Percentiles rank a stretch among this genome's conserved stretches.
These are phyloP conservation scores for Talaromyces albobiverticillius DNA, from an alignment of 2,329 filamentous ascomycete genomes.

Conservation along the genomic window DNA sequence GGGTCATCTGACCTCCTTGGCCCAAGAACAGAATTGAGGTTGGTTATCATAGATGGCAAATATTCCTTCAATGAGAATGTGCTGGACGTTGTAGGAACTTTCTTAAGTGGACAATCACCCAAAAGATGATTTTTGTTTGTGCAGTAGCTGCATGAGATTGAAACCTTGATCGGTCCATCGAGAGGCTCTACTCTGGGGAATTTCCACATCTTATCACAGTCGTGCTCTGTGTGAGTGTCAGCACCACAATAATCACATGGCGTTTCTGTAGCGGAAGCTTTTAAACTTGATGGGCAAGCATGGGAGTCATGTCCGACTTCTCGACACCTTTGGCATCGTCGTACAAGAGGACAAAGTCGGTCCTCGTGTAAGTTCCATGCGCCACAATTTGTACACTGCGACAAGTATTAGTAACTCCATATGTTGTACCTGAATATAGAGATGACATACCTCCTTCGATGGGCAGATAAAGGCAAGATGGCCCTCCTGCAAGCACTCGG, in stretches of 20 bases:
- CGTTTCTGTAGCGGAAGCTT: slow-evolving; percentile 50
- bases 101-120: slow-evolving; percentile 41
- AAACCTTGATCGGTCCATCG: slow-evolving; percentile 34
- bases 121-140: slow-evolving; percentile 42
- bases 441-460: slow-evolving; percentile 35
- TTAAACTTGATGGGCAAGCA: slow-evolving; percentile 58
- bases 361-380: slow-evolving; percentile 40
- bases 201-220: slow-evolving; percentile 61
- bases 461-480: slow-evolving; percentile 45
- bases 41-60: slow-evolving; percentile 35
- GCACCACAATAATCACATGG: slow-evolving; percentile 62
- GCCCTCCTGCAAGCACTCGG: slow-evolving; percentile 40
- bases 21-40: slow-evolving; percentile 31
- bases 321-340: slow-evolving; percentile 55
- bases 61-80: slow-evolving; percentile 40
- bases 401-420: slow-evolving; percentile 6
- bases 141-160: slow-evolving; percentile 45
- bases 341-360: slow-evolving; percentile 38
- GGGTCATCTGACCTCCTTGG: slow-evolving; percentile 5
- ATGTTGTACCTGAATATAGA: background rate
- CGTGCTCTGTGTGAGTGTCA: slow-evolving; percentile 55
- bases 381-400: slow-evolving; percentile 42
- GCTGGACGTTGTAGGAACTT: slow-evolving; percentile 26
- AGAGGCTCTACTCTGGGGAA: slow-evolving; percentile 26
- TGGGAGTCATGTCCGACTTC: slow-evolving; percentile 58